Evolutionary conservation across 306 rosid species (phyloP).

Genomic region (Sechiopsis laciniata): DNA sequence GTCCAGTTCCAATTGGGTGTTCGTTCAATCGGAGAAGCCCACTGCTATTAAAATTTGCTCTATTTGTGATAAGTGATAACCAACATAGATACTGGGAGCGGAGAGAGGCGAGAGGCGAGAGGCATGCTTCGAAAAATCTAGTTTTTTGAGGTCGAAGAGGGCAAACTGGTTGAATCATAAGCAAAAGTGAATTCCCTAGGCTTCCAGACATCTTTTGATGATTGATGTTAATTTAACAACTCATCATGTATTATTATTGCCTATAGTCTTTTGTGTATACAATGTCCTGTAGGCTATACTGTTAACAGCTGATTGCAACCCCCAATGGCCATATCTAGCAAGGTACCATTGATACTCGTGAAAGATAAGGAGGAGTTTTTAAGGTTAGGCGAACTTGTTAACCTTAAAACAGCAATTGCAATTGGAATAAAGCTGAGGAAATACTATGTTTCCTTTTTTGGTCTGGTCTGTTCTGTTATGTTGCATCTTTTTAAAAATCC

Average conservation of each 20-base stretch:
- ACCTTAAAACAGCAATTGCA: constrained; percentile 70
- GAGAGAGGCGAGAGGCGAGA: too few species aligned
- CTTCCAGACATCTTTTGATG: background rate
- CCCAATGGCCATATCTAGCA: constrained; percentile 67
- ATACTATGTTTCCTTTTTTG: background rate
- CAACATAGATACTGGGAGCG: too few species aligned
- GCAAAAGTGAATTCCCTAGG: too few species aligned
- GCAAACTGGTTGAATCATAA: background rate
- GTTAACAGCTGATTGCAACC: constrained; percentile 61
- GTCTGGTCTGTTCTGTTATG: background rate
- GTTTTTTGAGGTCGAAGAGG: background rate
- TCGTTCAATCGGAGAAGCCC: too few species aligned
- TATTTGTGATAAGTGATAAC: too few species aligned
- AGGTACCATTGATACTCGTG: constrained; percentile 54
- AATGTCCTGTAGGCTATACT: constrained; percentile 49
- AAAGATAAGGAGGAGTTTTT: constrained; percentile 62
- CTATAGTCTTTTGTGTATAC: background rate
- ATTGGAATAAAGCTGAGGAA: constrained; percentile 63
- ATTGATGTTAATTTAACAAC: background rate
- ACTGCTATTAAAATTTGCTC: too few species aligned
- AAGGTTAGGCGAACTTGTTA: constrained; percentile 64
- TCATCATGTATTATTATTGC: background rate
- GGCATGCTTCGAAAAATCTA: too few species aligned
- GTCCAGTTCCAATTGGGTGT: too few species aligned
- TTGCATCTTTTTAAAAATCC: background rate